Evolutionary conservation across 2,329 filamentous ascomycete genomes (phyloP).

Genomic region (Fusarium sororula): DNA sequence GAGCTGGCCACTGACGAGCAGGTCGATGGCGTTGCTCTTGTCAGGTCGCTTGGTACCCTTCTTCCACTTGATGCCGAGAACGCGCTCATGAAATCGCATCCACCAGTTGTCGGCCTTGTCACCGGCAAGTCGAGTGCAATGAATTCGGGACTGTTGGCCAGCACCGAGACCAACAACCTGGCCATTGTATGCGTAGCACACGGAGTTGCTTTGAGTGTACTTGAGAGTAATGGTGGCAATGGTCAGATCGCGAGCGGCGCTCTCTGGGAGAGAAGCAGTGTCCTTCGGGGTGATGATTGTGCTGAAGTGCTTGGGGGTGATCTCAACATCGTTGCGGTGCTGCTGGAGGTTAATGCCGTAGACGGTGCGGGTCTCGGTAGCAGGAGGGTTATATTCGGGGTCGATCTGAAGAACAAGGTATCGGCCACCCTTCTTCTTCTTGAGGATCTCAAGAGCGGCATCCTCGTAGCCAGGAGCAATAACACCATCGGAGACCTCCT

Average conservation of each 20-base stretch:
- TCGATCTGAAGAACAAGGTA: slow-evolving; percentile 98
- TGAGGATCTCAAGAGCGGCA: slow-evolving; percentile 88
- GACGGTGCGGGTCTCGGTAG: slow-evolving; percentile 85
- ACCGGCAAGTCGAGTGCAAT: slow-evolving; percentile 96
- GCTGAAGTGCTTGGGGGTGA: slow-evolving; percentile 85
- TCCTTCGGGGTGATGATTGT: slow-evolving; percentile 89
- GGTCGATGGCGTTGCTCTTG: slow-evolving; percentile 97
- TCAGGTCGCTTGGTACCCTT: slow-evolving; percentile 95
- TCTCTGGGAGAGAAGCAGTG: slow-evolving; percentile 74
- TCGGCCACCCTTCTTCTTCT: slow-evolving; percentile 98
- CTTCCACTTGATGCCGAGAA: slow-evolving; percentile 93
- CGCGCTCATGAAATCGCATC: slow-evolving; percentile 95
- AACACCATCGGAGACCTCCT: slow-evolving; percentile 97
- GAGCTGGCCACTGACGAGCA: slow-evolving; percentile 90
- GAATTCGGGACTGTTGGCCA: slow-evolving; percentile 96
- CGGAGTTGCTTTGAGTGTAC: slow-evolving; percentile 99
- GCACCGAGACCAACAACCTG: slow-evolving; percentile 95
- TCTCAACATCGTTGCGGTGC: slow-evolving; percentile 90
- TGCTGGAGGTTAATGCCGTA: slow-evolving; percentile 91
- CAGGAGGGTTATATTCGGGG: slow-evolving; percentile 80
- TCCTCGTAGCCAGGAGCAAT: slow-evolving; percentile 88
- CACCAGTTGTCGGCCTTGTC: slow-evolving; percentile 99
- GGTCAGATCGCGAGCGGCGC: slow-evolving; percentile 87
- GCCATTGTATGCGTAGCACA: slow-evolving; percentile 95
- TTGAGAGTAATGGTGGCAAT: slow-evolving; percentile 97